A percentile compares a stretch with the other conserved stretches of the same genome.
Evolutionary conservation across 371 early-diverging fungal species (phyloP).

Genomic region (Mortierella sp.): DNA sequence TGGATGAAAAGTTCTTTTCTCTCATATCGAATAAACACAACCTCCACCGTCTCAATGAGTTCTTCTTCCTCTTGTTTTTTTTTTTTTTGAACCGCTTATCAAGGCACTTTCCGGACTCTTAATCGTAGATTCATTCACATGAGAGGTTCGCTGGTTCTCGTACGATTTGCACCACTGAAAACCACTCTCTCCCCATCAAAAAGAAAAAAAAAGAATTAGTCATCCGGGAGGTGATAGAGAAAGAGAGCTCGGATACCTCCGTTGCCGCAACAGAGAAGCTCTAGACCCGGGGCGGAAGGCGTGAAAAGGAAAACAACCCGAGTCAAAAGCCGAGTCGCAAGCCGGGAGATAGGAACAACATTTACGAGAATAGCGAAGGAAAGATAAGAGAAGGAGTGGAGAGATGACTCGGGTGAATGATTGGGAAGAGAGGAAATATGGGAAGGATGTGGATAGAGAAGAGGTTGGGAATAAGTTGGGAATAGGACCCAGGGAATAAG

Average conservation of each 20-base stretch:
- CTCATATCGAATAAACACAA: too few species aligned
- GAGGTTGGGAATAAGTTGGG: neutral
- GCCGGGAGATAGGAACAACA: too few species aligned
- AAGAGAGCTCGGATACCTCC: neutral
- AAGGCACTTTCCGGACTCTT: too few species aligned
- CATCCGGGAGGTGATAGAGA: neutral
- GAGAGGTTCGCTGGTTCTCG: too few species aligned
- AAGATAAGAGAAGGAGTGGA: neutral
- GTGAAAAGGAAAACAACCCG: neutral
- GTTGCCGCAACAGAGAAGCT: neutral
- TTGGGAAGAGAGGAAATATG: neutral
- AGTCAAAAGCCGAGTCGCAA: neutral
- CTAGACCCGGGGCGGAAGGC: neutral
- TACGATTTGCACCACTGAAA: too few species aligned
- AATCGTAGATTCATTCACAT: too few species aligned
- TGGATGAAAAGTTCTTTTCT: too few species aligned
- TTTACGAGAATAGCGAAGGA: constrained; percentile 1
- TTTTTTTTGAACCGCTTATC: too few species aligned
- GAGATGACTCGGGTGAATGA: too few species aligned
- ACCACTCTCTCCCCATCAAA: too few species aligned
- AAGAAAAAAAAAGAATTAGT: neutral
- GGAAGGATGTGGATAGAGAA: neutral
- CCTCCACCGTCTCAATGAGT: too few species aligned
- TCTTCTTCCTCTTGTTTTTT: too few species aligned
- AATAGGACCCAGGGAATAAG: neutral